Evolutionary conservation across 805 yeast genomes (phyloP).

Genomic region (Yarrowia alimentaria): DNA sequence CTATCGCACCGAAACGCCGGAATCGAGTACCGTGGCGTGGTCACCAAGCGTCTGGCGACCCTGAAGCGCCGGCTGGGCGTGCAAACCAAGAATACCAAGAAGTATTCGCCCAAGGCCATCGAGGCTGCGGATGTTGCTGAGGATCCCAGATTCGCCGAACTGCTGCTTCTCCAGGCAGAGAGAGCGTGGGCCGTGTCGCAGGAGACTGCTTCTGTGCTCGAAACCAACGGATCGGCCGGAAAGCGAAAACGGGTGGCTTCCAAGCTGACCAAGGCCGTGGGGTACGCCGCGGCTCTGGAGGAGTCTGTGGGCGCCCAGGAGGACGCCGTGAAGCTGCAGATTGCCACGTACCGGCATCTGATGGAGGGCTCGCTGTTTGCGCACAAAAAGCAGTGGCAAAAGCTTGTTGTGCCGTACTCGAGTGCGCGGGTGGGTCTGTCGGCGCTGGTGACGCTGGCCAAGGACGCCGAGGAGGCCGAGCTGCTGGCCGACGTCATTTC

Average conservation of each 20-base stretch:
- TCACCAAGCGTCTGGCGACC: slow-evolving; percentile 57
- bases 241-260: slow-evolving; percentile 55
- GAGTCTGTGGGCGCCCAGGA: slow-evolving; percentile 26
- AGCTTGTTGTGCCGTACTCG: slow-evolving; percentile 53
- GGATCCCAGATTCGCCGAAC: slow-evolving; percentile 54
- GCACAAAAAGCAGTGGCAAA: slow-evolving; percentile 54
- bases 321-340: slow-evolving; percentile 33
- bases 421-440: slow-evolving; percentile 62
- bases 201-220: slow-evolving; percentile 57
- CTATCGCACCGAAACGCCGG: slow-evolving; percentile 55
- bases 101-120: slow-evolving; percentile 53
- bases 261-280: slow-evolving; percentile 64
- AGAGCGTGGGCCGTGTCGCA: slow-evolving; percentile 69
- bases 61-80: slow-evolving; percentile 64
- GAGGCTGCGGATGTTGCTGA: slow-evolving; percentile 49
- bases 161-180: slow-evolving; percentile 70
- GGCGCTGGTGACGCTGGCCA: slow-evolving; percentile 44
- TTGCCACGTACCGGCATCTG: slow-evolving; percentile 43
- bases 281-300: slow-evolving; percentile 46
- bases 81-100: slow-evolving; percentile 64
- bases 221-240: slow-evolving; percentile 50
- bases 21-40: slow-evolving; percentile 54
- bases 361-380: slow-evolving; percentile 53
- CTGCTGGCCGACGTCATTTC: slow-evolving; percentile 57
- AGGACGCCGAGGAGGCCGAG: slow-evolving; percentile 33